Conservation (phyloP, 805 yeast species). For the Metschnikowia colocasiae region DNA sequence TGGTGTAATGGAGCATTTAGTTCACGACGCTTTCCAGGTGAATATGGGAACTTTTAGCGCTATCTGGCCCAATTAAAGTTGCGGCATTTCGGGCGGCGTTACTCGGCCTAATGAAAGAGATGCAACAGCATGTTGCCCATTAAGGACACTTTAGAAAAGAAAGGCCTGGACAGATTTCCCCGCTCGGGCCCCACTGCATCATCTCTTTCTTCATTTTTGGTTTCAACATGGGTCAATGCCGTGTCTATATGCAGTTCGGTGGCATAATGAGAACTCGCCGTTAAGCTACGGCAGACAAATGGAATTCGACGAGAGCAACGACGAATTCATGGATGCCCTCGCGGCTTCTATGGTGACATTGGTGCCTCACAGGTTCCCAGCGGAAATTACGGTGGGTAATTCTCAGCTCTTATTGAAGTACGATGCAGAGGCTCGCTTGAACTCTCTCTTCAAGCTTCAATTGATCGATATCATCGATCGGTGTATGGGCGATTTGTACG, state of each 20-base stretch:
- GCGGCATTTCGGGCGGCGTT: background rate
- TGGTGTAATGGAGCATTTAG: too few relatives aligned
- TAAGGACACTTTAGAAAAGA: too few relatives aligned
- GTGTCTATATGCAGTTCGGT: background rate
- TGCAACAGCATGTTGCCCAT: too few relatives aligned
- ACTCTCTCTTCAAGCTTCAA: background rate
- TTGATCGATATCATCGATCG: constrained; percentile 25
- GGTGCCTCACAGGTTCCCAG: constrained; percentile 11
- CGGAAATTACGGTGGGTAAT: background rate
- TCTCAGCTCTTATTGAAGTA: background rate
- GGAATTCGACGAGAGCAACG: constrained; percentile 16
- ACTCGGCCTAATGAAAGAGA: too few relatives aligned
- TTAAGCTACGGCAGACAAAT: background rate
- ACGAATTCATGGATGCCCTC: constrained; percentile 9
- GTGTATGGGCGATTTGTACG: constrained; percentile 29
- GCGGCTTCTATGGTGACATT: constrained; percentile 8
- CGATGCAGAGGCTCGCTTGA: constrained; percentile 4
- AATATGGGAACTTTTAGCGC: background rate
- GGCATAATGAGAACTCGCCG: background rate
- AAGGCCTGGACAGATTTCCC: too few relatives aligned
- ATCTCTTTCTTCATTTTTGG: background rate
- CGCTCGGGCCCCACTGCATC: background rate
- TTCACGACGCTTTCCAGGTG: too few relatives aligned
- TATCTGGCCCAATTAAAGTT: background rate
- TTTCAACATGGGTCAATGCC: background rate